Base-by-base conservation (phyloP, 805 yeast species). In the Ogataea methanolica region DNA sequence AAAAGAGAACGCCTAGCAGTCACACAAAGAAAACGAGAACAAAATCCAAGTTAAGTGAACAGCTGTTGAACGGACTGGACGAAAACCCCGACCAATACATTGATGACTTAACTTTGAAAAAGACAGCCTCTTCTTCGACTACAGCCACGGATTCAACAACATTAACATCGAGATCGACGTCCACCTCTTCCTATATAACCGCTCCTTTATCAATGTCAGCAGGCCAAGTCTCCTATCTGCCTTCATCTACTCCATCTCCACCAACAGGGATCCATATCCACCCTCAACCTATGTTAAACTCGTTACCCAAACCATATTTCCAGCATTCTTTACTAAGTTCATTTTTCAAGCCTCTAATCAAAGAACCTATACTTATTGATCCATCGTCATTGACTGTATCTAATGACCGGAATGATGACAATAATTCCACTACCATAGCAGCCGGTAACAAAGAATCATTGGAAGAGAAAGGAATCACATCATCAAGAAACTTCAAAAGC, bases 211-310 rank as follows among this genome's bases (percentile, higher is more conserved):
- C 36, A 22, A 8, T n/a, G 14, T 16, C 26, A 7, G 7, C 42
- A 14, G 33, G 33, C 4, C 36, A 37, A n/a, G 42, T 2, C 61
- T 75, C 4, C 55, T 70, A 38, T 63, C 70, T 38, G 21, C 22
- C 35, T 14, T 31, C 50, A 21, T 39, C 48, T 12, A n/a, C 46
- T 15, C 49, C 48, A 15, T 45, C 50, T 37, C 22, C 46, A 31
- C 15, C 43, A 11, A 2, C 39, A 6, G 21, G 37, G 5, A 31
- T 39, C 36, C 48, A 40, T 44, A 51, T 37, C 14, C 31, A 26
- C 11, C 75, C 4, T 55, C 70, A 37, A 63, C 70, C 31, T 8
- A 21, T 16, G 23, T 11, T 46, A 14, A n/a, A 46, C 6, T 15
- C 39, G 6, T 17, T 49, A 12, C 46, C 48, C 14, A 48, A 43